These are phyloP conservation scores for Paramecium sonneborni DNA, from an alignment of 73 alveolate genomes.

Conservation along the genomic window DNA sequence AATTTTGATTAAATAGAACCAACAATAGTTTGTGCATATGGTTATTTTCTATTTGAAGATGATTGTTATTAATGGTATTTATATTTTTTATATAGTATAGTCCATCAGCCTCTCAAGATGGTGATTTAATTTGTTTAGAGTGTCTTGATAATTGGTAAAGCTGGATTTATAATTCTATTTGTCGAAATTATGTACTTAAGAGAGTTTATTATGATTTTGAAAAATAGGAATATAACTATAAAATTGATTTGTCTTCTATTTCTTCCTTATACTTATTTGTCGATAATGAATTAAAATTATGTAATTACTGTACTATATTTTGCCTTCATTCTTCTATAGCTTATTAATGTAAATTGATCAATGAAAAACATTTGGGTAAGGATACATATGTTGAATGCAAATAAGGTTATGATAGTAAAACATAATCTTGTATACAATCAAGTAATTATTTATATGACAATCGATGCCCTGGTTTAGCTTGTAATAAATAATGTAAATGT, in stretches of 20 bases:
- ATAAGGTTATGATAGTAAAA: not conserved
- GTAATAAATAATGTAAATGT: not conserved
- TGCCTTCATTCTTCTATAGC: not conserved
- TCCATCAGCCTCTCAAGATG: not conserved
- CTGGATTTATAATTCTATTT: not conserved
- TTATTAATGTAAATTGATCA: not conserved
- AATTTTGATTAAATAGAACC: not conserved
- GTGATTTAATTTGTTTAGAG: not conserved
- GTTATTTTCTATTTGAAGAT: not conserved
- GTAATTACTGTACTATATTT: not conserved
- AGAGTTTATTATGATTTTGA: not conserved
- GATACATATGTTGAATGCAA: not conserved
- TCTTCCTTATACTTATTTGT: not conserved
- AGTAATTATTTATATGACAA: not conserved
- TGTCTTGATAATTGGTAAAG: not conserved
- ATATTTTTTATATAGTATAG: not conserved
- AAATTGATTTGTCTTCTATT: not conserved
- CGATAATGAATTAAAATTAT: not conserved
- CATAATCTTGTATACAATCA: not conserved
- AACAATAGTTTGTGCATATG: not conserved
- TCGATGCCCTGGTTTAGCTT: not conserved
- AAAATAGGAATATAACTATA: not conserved
- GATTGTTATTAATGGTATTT: not conserved
- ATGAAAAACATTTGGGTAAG: not conserved
- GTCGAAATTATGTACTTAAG: not conserved